Conservation (phyloP, 257 asterid genomes). For the Salvia hispanica region DNA sequence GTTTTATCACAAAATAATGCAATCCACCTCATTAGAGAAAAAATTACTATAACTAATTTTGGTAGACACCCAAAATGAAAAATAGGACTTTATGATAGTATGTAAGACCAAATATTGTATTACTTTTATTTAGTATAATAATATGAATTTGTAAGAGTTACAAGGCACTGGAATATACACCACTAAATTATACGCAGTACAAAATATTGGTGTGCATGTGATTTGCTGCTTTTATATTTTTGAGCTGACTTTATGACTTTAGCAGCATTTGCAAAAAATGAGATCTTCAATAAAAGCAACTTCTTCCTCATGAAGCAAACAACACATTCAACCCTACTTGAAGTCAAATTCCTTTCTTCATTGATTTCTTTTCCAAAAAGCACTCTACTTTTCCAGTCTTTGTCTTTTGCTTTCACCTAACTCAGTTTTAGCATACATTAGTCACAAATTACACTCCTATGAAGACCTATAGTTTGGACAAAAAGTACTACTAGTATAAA, state of each 20-base stretch:
- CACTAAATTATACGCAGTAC: background rate
- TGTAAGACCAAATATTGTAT: no score
- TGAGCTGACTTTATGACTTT: conserved; percentile 5
- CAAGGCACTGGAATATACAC: no score
- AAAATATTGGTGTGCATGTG: conserved; percentile 18
- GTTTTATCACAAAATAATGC: no score
- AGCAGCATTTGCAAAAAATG: background rate
- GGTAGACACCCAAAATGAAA: no score
- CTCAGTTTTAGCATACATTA: background rate
- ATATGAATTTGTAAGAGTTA: no score
- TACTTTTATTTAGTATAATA: no score
- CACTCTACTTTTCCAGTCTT: background rate
- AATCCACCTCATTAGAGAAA: no score
- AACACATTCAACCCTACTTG: background rate
- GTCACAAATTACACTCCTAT: background rate
- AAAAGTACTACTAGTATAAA: no score
- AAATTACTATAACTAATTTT: no score
- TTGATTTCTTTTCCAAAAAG: conserved; percentile 13
- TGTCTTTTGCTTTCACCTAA: background rate
- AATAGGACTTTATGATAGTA: no score
- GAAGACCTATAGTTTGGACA: no score
- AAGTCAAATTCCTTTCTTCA: background rate
- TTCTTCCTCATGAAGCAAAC: conserved; percentile 22
- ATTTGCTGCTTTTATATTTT: conserved; percentile 5
- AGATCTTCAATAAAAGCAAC: conserved; percentile 6